Evolutionary conservation across 768 basidiomycete species (phyloP), one percentile per base, ranked within the genome.

Genomic region (Lactarius indigo): DNA sequence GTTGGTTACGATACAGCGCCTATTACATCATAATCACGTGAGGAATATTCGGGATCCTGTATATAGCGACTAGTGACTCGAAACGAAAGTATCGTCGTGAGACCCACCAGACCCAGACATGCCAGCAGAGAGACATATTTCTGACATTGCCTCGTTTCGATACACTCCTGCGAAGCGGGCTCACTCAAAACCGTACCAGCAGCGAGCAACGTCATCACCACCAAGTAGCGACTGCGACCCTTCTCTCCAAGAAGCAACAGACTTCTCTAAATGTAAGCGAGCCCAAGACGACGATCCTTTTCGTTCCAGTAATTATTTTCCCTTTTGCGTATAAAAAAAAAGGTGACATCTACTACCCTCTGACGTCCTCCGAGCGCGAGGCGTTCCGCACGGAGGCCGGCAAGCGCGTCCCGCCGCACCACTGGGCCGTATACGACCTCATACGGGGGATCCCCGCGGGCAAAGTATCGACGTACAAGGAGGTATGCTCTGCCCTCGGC

Each of bases 401-500:
- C 31, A 70, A 70, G 28, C 69, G 64, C 23, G 64, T 70, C 61
- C 68, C 69, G 15, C 63, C 68, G 15, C 70, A 71, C 47, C 70
- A 71, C 47, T 71, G 70, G 70, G 70, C 69, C 3, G 70, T 71
- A 15, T 71, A 71, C 47, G 70, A 71, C 52, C 44, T 67, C 15
- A 41, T 64, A 18, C 54, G 62, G 2, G 9, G 9, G 10, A 70
- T 71, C 39, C 70, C 70, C 2, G 57, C 44, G 26, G 66, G 70
- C 1, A 70, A 61, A 23, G 64, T 71, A 7, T 59, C 70, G 57
- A 71, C 70, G 2, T 71, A 71, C 58, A 71, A 71, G 20, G 64
- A 65, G 10, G 77, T 88, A 23, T 81, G 81, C 39, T 66, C 71
- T 1, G 81, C 81, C 8, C 75, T 86, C 3, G 84, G 85, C 1